A percentile compares a stretch with the other conserved stretches of the same genome.
These are phyloP conservation scores for Cavenderia fasciculata DNA, from an alignment of 78 protist genomes.

Conservation along the genomic window DNA sequence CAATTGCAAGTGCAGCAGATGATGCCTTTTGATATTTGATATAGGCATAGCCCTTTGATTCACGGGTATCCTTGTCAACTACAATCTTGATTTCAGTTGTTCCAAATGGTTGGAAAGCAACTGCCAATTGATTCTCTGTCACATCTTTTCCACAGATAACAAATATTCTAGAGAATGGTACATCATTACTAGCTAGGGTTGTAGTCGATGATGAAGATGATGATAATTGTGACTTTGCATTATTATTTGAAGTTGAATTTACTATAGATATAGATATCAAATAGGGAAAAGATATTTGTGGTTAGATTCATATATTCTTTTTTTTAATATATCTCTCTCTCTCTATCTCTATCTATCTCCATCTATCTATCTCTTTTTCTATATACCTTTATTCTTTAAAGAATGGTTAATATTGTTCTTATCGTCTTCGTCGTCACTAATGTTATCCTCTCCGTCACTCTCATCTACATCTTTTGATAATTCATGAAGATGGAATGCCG, in stretches of 20 bases:
- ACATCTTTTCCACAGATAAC: conserved; percentile 9
- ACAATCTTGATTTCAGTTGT: not conserved
- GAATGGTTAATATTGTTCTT: not conserved
- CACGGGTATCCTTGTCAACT: conserved; percentile 10
- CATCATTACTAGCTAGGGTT: not conserved
- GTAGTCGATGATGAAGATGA: not conserved
- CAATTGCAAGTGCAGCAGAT: conserved; percentile 62
- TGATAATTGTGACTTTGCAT: not conserved
- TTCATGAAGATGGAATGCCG: conserved; percentile 16
- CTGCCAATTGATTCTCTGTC: not conserved
- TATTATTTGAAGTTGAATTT: too few species aligned
- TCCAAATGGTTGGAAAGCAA: conserved; percentile 4
- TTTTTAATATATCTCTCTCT: too few species aligned
- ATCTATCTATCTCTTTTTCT: not conserved
- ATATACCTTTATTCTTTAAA: not conserved
- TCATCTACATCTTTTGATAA: conserved; percentile 27
- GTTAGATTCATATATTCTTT: too few species aligned
- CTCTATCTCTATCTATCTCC: too few species aligned
- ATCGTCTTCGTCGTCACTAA: not conserved
- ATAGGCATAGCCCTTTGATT: conserved; percentile 13
- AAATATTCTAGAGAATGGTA: conserved; percentile 2
- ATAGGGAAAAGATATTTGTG: too few species aligned
- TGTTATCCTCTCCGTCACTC: conserved; percentile 22
- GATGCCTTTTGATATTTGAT: conserved; percentile 33
- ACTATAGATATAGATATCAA: too few species aligned